Evolutionary conservation across 768 basidiomycete genomes (phyloP), one percentile per base, ranked within the genome.

Genomic region (Xanthoconium purpureum): DNA sequence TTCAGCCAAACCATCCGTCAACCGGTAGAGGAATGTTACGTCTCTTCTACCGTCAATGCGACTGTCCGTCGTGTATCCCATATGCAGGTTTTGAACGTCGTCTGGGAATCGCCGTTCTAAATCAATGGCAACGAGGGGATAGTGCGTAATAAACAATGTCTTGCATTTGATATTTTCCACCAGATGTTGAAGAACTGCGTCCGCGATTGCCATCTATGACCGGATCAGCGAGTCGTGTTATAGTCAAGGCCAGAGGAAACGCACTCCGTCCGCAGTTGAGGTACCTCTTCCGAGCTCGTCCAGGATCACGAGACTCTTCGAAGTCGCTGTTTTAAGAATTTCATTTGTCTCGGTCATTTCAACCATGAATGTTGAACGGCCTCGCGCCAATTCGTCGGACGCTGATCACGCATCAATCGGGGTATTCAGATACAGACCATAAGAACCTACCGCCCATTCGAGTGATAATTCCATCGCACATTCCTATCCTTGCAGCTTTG

Each of bases 361-460:
- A 4, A 98, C 91, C 95, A 97, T 97, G 70, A 98, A 97, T 0
- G 91, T 98, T 0, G 94, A 96, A 9, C 91, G 84, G 0, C 94
- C 94, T 38, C 88, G 80, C 7, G 85, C 82, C 28, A 98, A 72
- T 60, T 97, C 93, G 67, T 98, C 96, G 11, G 85, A 88, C 0
- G 96, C 96, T 88, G 55, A 13, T 20, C 29, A 52, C 42, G 9
- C 10, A 37, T 61, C 39, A 61, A 44, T 11, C 2, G 46, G 48
- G 43, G 17, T 36, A 46, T n/a, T 42, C 32, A 47, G 50, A 35
- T 44, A 40, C 43, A 55, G 39, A 46, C 28, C n/a, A 46, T 13
- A 20, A 7, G 5, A 6, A 60, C 83, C 49, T 62, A 88, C 89
- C 89, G 56, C 93, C 93, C 92, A 95, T 95, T 49, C 95, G 80